Percentiles rank a stretch among this genome's conserved stretches.
These are phyloP conservation scores for Mortierella sp. DNA, from an alignment of 371 early-diverging fungal genomes.

Conservation along the genomic window DNA sequence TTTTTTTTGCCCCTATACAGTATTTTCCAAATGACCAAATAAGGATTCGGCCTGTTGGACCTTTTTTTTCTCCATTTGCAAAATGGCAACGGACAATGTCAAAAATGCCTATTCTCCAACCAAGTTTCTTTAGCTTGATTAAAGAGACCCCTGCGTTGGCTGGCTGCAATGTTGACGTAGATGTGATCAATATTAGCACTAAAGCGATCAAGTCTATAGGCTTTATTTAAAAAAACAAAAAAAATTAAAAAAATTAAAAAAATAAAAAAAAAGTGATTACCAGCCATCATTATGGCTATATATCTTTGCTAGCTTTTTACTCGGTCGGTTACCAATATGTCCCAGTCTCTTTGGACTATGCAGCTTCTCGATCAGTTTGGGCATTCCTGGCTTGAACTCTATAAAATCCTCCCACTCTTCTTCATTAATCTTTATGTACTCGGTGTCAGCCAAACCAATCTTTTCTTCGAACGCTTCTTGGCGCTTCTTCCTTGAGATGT, in stretches of 20 bases:
- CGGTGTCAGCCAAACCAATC: conserved; percentile 38
- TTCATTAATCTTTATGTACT: conserved; percentile 50
- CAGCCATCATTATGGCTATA: conserved; percentile 55
- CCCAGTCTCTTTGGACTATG: conserved; percentile 52
- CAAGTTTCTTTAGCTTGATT: too few relatives aligned
- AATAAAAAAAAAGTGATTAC: conserved; percentile 15
- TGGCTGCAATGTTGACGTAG: too few relatives aligned
- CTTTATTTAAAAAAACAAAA: not conserved
- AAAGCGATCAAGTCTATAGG: too few relatives aligned
- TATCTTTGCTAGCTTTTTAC: conserved; percentile 52
- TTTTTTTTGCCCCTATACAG: too few relatives aligned
- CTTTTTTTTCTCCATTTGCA: too few relatives aligned
- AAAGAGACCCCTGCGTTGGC: too few relatives aligned
- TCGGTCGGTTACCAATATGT: conserved; percentile 49
- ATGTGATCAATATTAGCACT: too few relatives aligned
- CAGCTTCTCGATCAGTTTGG: conserved; percentile 49
- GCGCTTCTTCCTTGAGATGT: conserved; percentile 38
- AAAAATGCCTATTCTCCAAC: too few relatives aligned
- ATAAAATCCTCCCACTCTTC: conserved; percentile 56
- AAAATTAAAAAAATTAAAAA: too few relatives aligned
- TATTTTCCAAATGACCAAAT: too few relatives aligned
- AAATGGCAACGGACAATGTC: too few relatives aligned
- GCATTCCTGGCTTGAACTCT: conserved; percentile 50
- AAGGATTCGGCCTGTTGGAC: too few relatives aligned
- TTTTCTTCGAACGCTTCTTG: conserved; percentile 41